phyloP scores from a whole-genome alignment of 768 basidiomycete species.

The Auriscalpium microsporum region DNA sequence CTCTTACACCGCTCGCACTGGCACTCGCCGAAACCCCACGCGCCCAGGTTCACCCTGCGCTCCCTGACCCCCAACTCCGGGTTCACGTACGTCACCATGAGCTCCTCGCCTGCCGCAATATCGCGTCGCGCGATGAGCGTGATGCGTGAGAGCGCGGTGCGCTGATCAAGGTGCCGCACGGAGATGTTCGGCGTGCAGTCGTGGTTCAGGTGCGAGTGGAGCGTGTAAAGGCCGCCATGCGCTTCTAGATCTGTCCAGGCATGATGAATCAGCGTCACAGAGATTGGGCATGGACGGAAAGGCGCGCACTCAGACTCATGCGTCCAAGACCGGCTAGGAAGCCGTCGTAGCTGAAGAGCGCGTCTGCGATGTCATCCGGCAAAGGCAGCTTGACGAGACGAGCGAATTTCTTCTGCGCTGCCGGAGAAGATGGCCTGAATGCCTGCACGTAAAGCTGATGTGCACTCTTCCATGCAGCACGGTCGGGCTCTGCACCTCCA shows the following conservation, averaged over 20 bases:
- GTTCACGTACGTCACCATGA: slow-evolving; percentile 73
- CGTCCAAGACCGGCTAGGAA: slow-evolving; percentile 67
- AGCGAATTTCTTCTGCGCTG: slow-evolving; percentile 50
- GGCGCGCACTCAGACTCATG: slow-evolving; percentile 68
- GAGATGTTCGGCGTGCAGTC: slow-evolving; percentile 73
- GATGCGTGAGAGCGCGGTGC: slow-evolving; percentile 63
- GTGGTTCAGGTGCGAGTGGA: slow-evolving; percentile 87
- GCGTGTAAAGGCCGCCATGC: slow-evolving; percentile 77
- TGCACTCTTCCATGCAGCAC: slow-evolving; percentile 59
- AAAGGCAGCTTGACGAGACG: slow-evolving; percentile 43
- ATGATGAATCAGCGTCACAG: neutral
- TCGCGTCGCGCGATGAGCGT: slow-evolving; percentile 58
- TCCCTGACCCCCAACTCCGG: slow-evolving; percentile 38
- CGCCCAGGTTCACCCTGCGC: slow-evolving; percentile 46
- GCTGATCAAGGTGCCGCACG: slow-evolving; percentile 66
- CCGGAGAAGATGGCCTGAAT: slow-evolving; percentile 47
- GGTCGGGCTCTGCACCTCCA: slow-evolving; percentile 45
- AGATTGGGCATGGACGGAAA: neutral
- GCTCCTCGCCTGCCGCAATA: slow-evolving; percentile 66
- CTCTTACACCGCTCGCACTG: slow-evolving; percentile 55
- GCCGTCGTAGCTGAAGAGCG: slow-evolving; percentile 68
- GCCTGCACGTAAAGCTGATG: slow-evolving; percentile 49
- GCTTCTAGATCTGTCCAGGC: slow-evolving; percentile 58
- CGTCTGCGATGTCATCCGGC: slow-evolving; percentile 40
- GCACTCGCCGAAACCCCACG: slow-evolving; percentile 74